These are phyloP conservation scores for Capniomyces stellatus DNA, from an alignment of 371 early-diverging fungal species.

Conservation along the genomic window DNA sequence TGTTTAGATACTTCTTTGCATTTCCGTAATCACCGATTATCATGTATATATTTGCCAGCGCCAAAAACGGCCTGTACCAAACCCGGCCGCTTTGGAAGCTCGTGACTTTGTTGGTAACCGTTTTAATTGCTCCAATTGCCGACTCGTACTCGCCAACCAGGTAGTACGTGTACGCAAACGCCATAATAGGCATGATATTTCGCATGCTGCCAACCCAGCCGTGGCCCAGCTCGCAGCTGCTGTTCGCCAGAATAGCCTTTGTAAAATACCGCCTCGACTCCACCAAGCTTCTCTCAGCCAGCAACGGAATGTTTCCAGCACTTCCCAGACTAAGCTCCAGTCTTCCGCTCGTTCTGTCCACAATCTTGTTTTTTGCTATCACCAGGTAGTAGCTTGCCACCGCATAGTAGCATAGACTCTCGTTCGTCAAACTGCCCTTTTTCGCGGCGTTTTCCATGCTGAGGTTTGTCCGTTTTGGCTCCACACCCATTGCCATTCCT, in stretches of 20 bases:
- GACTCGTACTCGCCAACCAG: background rate
- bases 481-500: background rate
- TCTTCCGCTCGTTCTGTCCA: background rate
- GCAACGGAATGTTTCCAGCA: background rate
- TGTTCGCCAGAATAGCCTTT: background rate
- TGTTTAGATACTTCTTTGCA: too few species aligned
- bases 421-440: background rate
- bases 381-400: background rate
- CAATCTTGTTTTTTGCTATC: background rate
- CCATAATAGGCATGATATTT: background rate
- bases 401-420: background rate
- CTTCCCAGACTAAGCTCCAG: background rate
- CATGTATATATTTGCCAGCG: too few species aligned
- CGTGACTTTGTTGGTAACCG: too few species aligned
- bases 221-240: background rate
- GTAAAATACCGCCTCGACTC: background rate
- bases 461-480: background rate
- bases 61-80: too few species aligned
- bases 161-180: conserved; percentile 1
- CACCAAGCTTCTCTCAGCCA: background rate
- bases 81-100: too few species aligned
- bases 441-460: background rate
- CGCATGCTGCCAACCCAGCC: background rate
- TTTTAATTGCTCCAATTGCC: background rate
- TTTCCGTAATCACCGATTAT: too few species aligned